Conservation (phyloP, 179 eudicot species). For the Beta corolliflora region DNA sequence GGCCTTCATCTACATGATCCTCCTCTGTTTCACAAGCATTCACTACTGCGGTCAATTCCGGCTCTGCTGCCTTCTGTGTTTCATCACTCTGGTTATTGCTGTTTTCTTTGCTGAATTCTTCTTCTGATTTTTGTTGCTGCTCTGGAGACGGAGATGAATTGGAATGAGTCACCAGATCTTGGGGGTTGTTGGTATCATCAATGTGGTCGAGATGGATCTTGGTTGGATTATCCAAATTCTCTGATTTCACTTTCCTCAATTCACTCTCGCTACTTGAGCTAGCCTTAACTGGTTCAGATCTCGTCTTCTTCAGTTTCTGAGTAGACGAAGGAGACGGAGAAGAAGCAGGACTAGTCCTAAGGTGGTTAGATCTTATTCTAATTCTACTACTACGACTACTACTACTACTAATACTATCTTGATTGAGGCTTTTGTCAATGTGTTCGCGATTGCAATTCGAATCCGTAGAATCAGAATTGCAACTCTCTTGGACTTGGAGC, state of each 20-base stretch:
- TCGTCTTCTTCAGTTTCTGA: slow-evolving; percentile 34
- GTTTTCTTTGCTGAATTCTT: no score
- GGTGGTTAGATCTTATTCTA: slow-evolving; percentile 15
- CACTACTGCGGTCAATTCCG: not conserved
- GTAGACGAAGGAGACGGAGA: not conserved
- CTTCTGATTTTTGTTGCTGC: no score
- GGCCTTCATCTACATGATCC: not conserved
- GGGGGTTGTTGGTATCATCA: no score
- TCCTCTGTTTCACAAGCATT: not conserved
- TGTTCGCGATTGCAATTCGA: slow-evolving; percentile 34
- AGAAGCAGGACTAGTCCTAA: no score
- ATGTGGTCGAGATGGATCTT: no score
- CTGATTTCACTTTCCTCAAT: slow-evolving; percentile 40
- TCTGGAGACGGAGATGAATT: no score
- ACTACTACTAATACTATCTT: not conserved
- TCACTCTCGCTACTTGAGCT: slow-evolving; percentile 21
- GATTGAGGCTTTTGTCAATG: slow-evolving; percentile 33
- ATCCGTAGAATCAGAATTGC: slow-evolving; percentile 17
- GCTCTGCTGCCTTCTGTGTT: not conserved
- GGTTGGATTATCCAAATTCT: not conserved
- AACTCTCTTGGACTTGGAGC: not conserved
- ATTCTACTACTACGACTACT: slow-evolving; percentile 19
- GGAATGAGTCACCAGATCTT: no score
- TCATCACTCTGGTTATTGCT: not conserved
- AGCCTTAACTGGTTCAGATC: slow-evolving; percentile 29